A percentile compares a stretch with the other conserved stretches of the same genome.
phyloP scores from a whole-genome alignment of 805 yeast species.

The Barnettozyma sp. region DNA sequence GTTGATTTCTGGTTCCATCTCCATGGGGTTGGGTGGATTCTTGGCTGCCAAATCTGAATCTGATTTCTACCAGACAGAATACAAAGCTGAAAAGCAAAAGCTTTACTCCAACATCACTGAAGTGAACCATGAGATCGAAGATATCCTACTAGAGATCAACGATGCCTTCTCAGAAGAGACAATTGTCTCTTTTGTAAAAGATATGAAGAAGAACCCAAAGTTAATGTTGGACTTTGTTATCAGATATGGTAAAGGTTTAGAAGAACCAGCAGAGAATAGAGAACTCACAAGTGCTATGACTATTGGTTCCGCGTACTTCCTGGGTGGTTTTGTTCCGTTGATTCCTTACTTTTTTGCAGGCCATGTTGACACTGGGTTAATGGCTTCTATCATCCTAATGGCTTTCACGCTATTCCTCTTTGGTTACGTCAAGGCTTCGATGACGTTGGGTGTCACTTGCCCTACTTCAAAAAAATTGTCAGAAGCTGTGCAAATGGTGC shows the following conservation, averaged over 20 bases:
- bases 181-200: conserved; percentile 63
- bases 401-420: conserved; percentile 75
- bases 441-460: conserved; percentile 77
- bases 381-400: conserved; percentile 76
- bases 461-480: conserved; percentile 49
- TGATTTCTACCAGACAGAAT: conserved; percentile 68
- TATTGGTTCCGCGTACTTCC: conserved; percentile 80
- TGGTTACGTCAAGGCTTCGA: conserved; percentile 78
- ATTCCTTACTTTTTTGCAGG: conserved; percentile 82
- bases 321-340: conserved; percentile 90
- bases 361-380: conserved; percentile 71
- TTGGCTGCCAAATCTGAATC: conserved; percentile 88
- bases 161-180: conserved; percentile 58
- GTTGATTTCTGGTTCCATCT: conserved; percentile 91
- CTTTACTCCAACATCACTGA: conserved; percentile 59
- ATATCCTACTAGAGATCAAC: conserved; percentile 65
- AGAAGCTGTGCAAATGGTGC: conserved; percentile 87
- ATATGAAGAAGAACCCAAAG: conserved; percentile 71
- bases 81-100: conserved; percentile 59
- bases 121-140: conserved; percentile 73
- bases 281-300: conserved; percentile 84
- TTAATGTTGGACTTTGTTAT: conserved; percentile 81
- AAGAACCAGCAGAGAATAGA: conserved; percentile 91
- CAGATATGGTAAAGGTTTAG: conserved; percentile 85
- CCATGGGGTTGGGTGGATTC: conserved; percentile 97